phyloP scores from a whole-genome alignment of 1,284 basidiomycete genomes.

The Trichosporon sp. region DNA sequence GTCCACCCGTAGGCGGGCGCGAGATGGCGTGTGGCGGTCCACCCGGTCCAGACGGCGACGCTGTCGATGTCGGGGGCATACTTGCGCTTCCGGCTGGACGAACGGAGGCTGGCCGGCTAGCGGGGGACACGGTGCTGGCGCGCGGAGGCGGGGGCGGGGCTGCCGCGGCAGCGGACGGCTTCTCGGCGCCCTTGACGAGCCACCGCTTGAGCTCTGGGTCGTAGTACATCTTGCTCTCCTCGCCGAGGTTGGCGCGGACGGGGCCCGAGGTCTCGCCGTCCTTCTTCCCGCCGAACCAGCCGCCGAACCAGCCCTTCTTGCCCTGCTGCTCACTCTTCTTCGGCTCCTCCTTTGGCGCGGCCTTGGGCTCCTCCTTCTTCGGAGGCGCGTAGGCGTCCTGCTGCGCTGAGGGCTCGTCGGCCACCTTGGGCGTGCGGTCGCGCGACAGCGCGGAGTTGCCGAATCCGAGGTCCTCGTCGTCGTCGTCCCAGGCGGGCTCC shows the following conservation, averaged over 20 bases:
- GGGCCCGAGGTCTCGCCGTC: constrained; percentile 64
- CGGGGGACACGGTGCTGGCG: constrained; percentile 79
- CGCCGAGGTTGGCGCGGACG: constrained; percentile 84
- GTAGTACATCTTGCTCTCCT: constrained; percentile 88
- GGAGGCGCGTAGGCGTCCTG: constrained; percentile 12
- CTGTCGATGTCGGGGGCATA: constrained; percentile 35
- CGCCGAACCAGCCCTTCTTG: constrained; percentile 60
- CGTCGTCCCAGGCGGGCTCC: constrained; percentile 60
- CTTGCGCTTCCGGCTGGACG: constrained; percentile 35
- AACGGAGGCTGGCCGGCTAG: constrained; percentile 62
- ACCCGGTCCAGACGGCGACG: constrained; percentile 30
- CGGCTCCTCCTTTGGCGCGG: constrained; percentile 22
- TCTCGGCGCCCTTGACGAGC: constrained; percentile 88
- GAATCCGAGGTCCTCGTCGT: constrained; percentile 86
- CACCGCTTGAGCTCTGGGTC: constrained; percentile 93
- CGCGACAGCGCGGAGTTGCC: constrained; percentile 67
- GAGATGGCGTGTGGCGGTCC: too few relatives aligned
- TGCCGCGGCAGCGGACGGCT: constrained; percentile 60
- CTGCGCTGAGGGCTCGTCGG: constrained; percentile 27
- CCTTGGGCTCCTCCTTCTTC: constrained; percentile 18
- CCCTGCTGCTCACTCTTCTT: background rate
- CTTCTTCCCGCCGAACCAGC: constrained; percentile 69
- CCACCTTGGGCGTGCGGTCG: constrained; percentile 51
- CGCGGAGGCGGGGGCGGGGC: constrained; percentile 66
- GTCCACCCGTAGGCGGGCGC: too few relatives aligned